phyloP scores from a whole-genome alignment of 2,329 filamentous ascomycete species.

The Xylariaceae sp. region DNA sequence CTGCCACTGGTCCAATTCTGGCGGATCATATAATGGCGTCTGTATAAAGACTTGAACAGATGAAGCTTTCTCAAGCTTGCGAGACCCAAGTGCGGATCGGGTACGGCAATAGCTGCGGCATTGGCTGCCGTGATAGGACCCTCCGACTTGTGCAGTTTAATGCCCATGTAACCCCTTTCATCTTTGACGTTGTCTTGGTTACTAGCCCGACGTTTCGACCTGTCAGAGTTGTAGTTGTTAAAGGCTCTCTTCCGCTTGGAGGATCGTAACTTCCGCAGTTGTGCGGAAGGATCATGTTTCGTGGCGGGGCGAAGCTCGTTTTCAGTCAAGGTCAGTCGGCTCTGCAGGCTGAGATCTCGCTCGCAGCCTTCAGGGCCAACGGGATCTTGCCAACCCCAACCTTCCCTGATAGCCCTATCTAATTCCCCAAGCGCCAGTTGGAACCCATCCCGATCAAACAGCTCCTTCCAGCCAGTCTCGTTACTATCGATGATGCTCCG shows the following conservation, averaged over 20 bases:
- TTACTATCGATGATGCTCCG: conserved; percentile 84
- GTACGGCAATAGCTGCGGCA: conserved; percentile 75
- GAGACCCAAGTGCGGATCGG: conserved; percentile 74
- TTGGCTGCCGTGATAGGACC: conserved; percentile 83
- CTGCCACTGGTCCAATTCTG: conserved; percentile 87
- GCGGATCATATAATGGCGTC: conserved; percentile 84
- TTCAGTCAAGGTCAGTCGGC: conserved; percentile 48
- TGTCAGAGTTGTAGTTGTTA: conserved; percentile 42
- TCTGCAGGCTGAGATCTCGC: conserved; percentile 65
- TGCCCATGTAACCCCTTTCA: conserved; percentile 37
- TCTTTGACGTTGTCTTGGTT: conserved; percentile 44
- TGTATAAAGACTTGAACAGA: conserved; percentile 93
- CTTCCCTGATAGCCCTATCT: conserved; percentile 77
- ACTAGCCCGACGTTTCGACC: conserved; percentile 50
- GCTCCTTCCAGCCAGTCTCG: conserved; percentile 91
- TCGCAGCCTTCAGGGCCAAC: conserved; percentile 70
- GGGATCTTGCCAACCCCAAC: conserved; percentile 97
- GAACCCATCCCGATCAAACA: conserved; percentile 82
- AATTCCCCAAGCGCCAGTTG: conserved; percentile 74
- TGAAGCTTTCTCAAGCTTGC: conserved; percentile 76
- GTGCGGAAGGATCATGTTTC: conserved; percentile 39
- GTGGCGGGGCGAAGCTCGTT: conserved; percentile 43
- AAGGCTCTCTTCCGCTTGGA: conserved; percentile 54
- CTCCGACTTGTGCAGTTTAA: conserved; percentile 57
- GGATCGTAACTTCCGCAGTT: conserved; percentile 40